Conservation (phyloP, 2,329 filamentous ascomycete genomes). For the Trichoderma guizhouense region DNA sequence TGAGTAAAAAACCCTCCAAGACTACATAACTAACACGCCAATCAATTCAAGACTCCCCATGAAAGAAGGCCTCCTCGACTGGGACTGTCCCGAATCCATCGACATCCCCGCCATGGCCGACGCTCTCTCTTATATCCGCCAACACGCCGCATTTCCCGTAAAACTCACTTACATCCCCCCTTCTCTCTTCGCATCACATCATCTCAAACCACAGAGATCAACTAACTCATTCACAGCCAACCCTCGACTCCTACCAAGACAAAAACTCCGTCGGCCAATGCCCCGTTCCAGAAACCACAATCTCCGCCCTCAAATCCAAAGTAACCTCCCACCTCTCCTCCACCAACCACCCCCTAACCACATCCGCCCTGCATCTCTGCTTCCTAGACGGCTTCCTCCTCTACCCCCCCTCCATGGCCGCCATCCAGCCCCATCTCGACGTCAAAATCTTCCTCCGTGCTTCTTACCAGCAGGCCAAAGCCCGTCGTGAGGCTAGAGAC, state of each 20-base stretch:
- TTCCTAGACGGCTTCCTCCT: conserved; percentile 88
- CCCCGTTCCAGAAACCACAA: conserved; percentile 48
- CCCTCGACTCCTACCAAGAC: conserved; percentile 48
- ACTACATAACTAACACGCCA: background rate
- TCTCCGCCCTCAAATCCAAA: conserved; percentile 44
- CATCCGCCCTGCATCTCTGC: conserved; percentile 50
- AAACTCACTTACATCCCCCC: conserved; percentile 28
- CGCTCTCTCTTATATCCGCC: conserved; percentile 67
- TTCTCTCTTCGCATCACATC: too few species aligned
- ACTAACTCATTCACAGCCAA: conserved; percentile 21
- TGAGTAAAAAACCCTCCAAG: background rate
- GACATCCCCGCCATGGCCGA: conserved; percentile 65
- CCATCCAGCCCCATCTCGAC: conserved; percentile 62
- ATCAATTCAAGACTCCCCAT: conserved; percentile 46
- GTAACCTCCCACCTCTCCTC: conserved; percentile 47
- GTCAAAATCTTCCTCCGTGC: conserved; percentile 76
- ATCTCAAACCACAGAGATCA: background rate
- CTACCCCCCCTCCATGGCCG: conserved; percentile 57
- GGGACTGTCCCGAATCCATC: conserved; percentile 84
- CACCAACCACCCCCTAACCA: conserved; percentile 36
- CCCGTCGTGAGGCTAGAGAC: conserved; percentile 62
- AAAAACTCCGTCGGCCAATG: conserved; percentile 57
- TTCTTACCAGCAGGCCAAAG: conserved; percentile 60
- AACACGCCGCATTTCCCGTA: conserved; percentile 63
- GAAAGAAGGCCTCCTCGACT: conserved; percentile 69